Base-by-base conservation (phyloP, 164 flowering plant species). In the Saururus chinensis region DNA sequence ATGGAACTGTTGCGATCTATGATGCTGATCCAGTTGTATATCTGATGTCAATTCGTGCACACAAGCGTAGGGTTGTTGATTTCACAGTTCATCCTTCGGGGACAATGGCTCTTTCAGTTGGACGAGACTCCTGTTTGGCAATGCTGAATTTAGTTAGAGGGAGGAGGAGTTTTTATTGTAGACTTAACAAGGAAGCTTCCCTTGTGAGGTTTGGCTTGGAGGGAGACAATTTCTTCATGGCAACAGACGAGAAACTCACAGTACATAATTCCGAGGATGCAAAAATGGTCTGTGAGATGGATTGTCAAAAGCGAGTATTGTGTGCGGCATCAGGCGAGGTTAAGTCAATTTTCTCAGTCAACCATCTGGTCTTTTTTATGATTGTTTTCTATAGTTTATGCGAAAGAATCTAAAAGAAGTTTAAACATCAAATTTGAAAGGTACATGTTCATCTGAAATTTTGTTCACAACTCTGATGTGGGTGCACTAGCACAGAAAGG, bases 81-180 rank as follows among this genome's bases (percentile, higher is more conserved):
- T 58, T 90, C 7, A 55, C 82, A 10, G 73, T 93, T 10, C 98
- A 93, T 60, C 80, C 84, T 0, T 79, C 95, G 7, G 96, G 98
- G 57, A 77, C 70, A 74, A 30, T 90, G 48, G 96, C 87, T 13
- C 57, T 93, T 65, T 77, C 87, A 0, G 95, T 93, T 0, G 90
- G 89, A 20, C 64, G 81, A 17, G 98, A 93, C 62, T 77, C 80
- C 68, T 83, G 90, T 60, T 70, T 93, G 68, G 93, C 77, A 20
- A 84, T 93, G 92, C 56, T 81, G 59, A 90, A 90, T 74, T 76
- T 93, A 75, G 81, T 90, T 45, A 73, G 92, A n/a, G 98, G 95
- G 26, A 75, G 84, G 73, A 70, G 95, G 81, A 93, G 93, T 60
- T 93, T 85, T 61, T 79, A 57, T 65, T 81, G 92, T 66, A 74